A percentile compares a stretch with the other conserved stretches of the same genome.
Conservation (phyloP, 805 yeast genomes). For the Danielia oregonensis region DNA sequence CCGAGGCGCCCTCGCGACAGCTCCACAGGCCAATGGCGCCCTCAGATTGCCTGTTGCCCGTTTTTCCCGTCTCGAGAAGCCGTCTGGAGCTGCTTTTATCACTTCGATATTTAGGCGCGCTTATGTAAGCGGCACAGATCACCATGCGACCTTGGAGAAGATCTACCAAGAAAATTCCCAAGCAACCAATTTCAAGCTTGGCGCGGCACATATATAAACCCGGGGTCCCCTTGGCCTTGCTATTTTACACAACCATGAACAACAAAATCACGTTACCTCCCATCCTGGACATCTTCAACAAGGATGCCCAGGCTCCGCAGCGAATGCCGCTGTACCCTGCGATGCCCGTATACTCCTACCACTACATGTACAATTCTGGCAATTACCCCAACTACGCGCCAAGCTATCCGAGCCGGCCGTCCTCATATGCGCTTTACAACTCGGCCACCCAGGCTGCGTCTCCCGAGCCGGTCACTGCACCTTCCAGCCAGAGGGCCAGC, state of each 20-base stretch:
- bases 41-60: too few species aligned
- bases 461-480: neutral
- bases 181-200: neutral
- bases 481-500: too few species aligned
- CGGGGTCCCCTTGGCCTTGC: neutral
- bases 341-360: constrained; percentile 4
- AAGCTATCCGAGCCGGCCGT: neutral
- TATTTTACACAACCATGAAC: constrained; percentile 4
- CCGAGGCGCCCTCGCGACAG: too few species aligned
- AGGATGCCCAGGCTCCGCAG: constrained; percentile 7
- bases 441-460: neutral
- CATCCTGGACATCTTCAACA: constrained; percentile 35
- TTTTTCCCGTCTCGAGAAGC: too few species aligned
- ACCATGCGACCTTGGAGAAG: too few species aligned
- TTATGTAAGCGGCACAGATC: neutral
- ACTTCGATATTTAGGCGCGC: neutral
- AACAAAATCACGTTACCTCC: constrained; percentile 38
- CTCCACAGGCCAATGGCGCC: too few species aligned
- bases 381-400: too few species aligned
- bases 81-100: too few species aligned
- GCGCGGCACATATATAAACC: neutral
- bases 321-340: constrained; percentile 2
- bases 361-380: constrained; percentile 1
- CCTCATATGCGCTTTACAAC: neutral
- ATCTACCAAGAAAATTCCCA: neutral